Base-by-base conservation (phyloP, 495 filamentous ascomycete genomes). In the Penicillium odoratum region DNA sequence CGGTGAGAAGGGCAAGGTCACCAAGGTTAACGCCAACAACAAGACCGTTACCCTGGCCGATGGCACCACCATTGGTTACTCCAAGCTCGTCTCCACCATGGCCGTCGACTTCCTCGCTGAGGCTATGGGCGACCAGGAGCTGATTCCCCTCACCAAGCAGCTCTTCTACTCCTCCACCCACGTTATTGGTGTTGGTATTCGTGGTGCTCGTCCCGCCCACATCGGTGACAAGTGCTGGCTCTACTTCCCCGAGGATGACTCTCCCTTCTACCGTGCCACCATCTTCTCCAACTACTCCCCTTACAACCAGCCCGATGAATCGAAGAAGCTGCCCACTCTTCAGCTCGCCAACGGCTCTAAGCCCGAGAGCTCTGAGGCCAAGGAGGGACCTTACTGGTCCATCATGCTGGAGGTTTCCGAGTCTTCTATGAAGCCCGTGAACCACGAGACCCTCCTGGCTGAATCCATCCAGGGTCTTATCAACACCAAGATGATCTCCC, bases 211-310 rank as follows among this genome's bases (percentile, higher is more conserved):
- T 56, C 94, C 94, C n/a, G 89, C 96, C 73, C 86, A 91, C 60
- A 99, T 99, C 62, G 94, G 94, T 49, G 94, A 99, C 80, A 99
- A 99, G 82, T 99, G 94, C 87, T 99, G 94, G 91, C 85, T 99
- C 54, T 99, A 99, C 85, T 99, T 98, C 87, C 94, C 94, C 61
- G 95, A 99, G 73, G 87, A 96, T 75, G 86, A 99, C 85, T 97
- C 93, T 83, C 92, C 92, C 70, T 99, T 99, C 86, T 99, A 99
- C 83, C 92, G 94, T 67, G 94, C 94, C 69, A 99, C 94, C 60
- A 98, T 99, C 79, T 99, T 99, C 86, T 98, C 94, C 77, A 99
- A 99, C 86, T 99, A 99, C 83, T 98, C 95, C 16, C 94, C 93
- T 57, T 84, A 96, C 85, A 99, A 99, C 81, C 94, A 98, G 78